Percentiles rank a stretch among this genome's conserved stretches.
phyloP scores from a whole-genome alignment of 2,329 filamentous ascomycete genomes.

The Sporothrix curviconia region DNA sequence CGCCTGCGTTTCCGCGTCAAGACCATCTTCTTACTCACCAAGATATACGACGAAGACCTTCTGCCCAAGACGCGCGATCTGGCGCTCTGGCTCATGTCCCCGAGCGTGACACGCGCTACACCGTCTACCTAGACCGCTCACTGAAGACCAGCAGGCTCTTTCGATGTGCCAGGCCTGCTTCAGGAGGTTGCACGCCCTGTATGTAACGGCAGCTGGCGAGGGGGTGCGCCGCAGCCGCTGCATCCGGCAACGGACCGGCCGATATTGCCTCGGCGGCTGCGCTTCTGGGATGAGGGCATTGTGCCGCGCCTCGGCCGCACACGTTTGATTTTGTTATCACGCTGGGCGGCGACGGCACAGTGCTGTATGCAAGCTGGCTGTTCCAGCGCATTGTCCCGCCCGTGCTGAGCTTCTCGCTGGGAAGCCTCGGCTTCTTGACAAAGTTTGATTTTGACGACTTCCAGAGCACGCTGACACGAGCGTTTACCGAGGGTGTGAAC shows the following conservation, averaged over 20 bases:
- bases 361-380: constrained; percentile 91
- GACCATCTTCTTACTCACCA: constrained; percentile 82
- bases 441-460: constrained; percentile 89
- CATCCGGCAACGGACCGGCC: constrained; percentile 23
- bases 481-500: constrained; percentile 80
- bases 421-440: constrained; percentile 88
- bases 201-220: constrained; percentile 30
- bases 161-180: constrained; percentile 61
- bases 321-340: constrained; percentile 92
- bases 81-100: constrained; percentile 72
- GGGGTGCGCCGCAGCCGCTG: constrained; percentile 16
- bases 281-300: constrained; percentile 80
- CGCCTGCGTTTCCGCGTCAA: constrained; percentile 74
- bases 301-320: constrained; percentile 69
- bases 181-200: constrained; percentile 48
- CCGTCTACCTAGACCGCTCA: constrained; percentile 75
- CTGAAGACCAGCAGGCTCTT: constrained; percentile 67
- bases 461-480: constrained; percentile 58
- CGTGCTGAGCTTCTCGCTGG: constrained; percentile 81
- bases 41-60: constrained; percentile 78
- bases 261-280: constrained; percentile 49
- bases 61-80: constrained; percentile 72
- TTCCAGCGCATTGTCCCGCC: constrained; percentile 95
- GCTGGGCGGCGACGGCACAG: constrained; percentile 90
- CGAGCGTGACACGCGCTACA: constrained; percentile 61